Conservation (phyloP, 768 basidiomycete genomes). For the Lyophyllum semitale region DNA sequence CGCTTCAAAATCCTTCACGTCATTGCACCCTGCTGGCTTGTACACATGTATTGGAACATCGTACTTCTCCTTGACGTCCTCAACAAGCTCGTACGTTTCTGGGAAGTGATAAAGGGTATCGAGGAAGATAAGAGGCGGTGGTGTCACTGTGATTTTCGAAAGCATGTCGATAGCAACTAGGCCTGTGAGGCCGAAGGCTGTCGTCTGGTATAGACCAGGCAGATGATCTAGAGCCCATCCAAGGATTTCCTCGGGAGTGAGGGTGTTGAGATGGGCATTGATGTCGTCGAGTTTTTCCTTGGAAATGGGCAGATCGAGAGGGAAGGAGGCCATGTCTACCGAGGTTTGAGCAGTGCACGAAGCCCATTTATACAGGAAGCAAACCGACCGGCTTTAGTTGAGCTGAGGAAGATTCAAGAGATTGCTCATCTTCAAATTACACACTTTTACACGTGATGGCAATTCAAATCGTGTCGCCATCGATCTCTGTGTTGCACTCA, state of each 20-base stretch:
- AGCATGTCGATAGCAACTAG: conserved; percentile 95
- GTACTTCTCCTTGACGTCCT: conserved; percentile 78
- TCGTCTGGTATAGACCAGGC: conserved; percentile 87
- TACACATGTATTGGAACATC: conserved; percentile 73
- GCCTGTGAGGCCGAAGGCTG: conserved; percentile 95
- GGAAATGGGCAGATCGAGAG: conserved; percentile 59
- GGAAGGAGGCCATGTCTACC: conserved; percentile 30
- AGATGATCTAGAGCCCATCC: conserved; percentile 82
- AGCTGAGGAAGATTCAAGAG: not conserved
- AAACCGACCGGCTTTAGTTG: conserved; percentile 7
- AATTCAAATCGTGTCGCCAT: not conserved
- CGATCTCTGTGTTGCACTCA: too few relatives aligned
- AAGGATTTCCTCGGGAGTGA: conserved; percentile 84
- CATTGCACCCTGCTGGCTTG: conserved; percentile 72
- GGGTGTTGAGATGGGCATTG: conserved; percentile 71
- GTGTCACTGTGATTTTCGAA: conserved; percentile 66
- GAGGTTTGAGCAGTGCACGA: conserved; percentile 2
- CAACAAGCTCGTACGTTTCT: conserved; percentile 89
- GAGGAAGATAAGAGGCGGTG: conserved; percentile 90
- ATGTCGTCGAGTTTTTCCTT: conserved; percentile 60
- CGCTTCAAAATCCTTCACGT: conserved; percentile 72
- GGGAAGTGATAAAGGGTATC: conserved; percentile 96
- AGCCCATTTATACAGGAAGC: conserved; percentile 9
- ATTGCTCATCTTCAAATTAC: not conserved
- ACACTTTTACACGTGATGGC: conserved; percentile 12